Evolutionary conservation across 768 basidiomycete genomes (phyloP).

Genomic region (Trametes elegans): DNA sequence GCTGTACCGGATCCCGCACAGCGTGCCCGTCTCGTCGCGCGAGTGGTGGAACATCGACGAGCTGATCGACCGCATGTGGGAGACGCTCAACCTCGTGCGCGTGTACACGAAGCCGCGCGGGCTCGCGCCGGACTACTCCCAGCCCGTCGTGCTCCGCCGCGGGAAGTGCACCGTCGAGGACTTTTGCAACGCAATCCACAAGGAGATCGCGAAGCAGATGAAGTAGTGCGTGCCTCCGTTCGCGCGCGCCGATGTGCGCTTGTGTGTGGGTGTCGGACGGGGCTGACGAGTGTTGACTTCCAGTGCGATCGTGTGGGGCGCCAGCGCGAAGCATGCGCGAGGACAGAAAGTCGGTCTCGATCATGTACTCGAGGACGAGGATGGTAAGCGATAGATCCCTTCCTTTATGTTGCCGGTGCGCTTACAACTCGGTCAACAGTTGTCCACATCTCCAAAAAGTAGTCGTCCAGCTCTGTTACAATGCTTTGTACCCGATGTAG

Average conservation of each 20-base stretch:
- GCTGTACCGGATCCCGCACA: slow-evolving; percentile 92
- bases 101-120: slow-evolving; percentile 97
- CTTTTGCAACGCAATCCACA: slow-evolving; percentile 92
- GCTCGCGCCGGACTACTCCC: slow-evolving; percentile 82
- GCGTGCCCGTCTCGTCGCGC: slow-evolving; percentile 90
- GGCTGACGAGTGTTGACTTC: neutral
- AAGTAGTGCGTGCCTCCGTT: slow-evolving; percentile 67
- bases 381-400: slow-evolving; percentile 49
- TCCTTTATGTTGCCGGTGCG: neutral
- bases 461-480: slow-evolving; percentile 8
- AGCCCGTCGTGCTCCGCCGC: slow-evolving; percentile 83
- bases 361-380: slow-evolving; percentile 85
- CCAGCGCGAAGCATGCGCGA: slow-evolving; percentile 94
- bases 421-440: slow-evolving; percentile 37
- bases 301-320: slow-evolving; percentile 92
- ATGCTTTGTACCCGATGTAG: slow-evolving; percentile 7
- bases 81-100: slow-evolving; percentile 86
- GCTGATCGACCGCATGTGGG: slow-evolving; percentile 91
- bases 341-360: slow-evolving; percentile 95
- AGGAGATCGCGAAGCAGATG: slow-evolving; percentile 97
- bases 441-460: slow-evolving; percentile 61
- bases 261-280: neutral
- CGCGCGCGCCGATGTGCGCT: too few species aligned
- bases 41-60: slow-evolving; percentile 99
- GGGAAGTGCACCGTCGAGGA: slow-evolving; percentile 73